phyloP scores from a whole-genome alignment of 1,139 yeast genomes.

The Saccharomyces hybrid region DNA sequence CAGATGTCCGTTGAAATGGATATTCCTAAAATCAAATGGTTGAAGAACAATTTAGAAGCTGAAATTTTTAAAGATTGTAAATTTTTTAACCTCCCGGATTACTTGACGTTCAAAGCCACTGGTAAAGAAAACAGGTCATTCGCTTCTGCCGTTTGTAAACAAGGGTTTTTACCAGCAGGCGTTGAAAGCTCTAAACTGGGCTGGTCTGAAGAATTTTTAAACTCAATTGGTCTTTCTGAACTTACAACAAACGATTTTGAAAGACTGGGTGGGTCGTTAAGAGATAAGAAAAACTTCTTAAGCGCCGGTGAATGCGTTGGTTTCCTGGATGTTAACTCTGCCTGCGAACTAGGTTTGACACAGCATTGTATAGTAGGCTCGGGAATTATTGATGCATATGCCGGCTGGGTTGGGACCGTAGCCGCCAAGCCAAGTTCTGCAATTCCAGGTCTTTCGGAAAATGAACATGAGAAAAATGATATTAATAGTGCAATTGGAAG shows the following conservation, averaged over 20 bases:
- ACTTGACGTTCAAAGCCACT: slow-evolving; percentile 82
- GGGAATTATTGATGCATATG: slow-evolving; percentile 95
- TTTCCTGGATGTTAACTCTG: slow-evolving; percentile 54
- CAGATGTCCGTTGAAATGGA: slow-evolving; percentile 98
- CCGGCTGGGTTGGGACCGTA: slow-evolving; percentile 98
- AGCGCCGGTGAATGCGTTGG: slow-evolving; percentile 90
- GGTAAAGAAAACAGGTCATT: slow-evolving; percentile 77
- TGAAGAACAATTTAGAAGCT: slow-evolving; percentile 73
- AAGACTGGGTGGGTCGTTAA: slow-evolving; percentile 67
- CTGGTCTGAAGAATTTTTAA: slow-evolving; percentile 78
- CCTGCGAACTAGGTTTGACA: slow-evolving; percentile 78
- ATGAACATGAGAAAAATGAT: slow-evolving; percentile 41
- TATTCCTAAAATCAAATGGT: slow-evolving; percentile 93
- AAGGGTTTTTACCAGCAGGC: slow-evolving; percentile 88
- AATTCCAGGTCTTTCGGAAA: slow-evolving; percentile 27
- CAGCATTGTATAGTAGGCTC: slow-evolving; percentile 79
- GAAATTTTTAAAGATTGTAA: slow-evolving; percentile 56
- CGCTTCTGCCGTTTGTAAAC: slow-evolving; percentile 91
- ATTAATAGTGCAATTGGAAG: slow-evolving; percentile 56
- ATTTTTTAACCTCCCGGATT: slow-evolving; percentile 90
- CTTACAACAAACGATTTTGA: slow-evolving; percentile 68
- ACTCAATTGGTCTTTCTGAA: slow-evolving; percentile 62
- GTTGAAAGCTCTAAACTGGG: slow-evolving; percentile 80
- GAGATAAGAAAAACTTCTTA: slow-evolving; percentile 44
- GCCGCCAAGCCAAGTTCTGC: slow-evolving; percentile 51